A percentile compares a stretch with the other conserved stretches of the same genome.
Evolutionary conservation across 2,329 filamentous ascomycete species (phyloP).

Genomic region (Exophiala calicioides): DNA sequence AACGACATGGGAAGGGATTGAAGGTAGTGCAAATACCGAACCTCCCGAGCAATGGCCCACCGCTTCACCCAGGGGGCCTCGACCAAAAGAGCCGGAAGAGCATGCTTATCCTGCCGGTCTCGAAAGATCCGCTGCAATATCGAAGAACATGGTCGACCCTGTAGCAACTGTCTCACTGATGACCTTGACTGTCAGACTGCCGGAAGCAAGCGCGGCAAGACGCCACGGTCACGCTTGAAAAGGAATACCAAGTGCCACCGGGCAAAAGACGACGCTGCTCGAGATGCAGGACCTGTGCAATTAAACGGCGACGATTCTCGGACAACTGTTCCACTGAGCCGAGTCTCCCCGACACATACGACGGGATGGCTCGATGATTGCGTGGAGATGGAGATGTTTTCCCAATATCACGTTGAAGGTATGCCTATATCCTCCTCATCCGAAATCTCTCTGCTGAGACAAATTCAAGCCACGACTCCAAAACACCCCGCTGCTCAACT

Average conservation of each 20-base stretch:
- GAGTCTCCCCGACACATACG: constrained; percentile 4
- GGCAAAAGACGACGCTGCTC: not conserved
- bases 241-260: not conserved
- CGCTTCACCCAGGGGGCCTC: not conserved
- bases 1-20: not conserved
- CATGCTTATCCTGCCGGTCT: constrained; percentile 8
- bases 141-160: constrained; percentile 8
- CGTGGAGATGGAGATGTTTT: not conserved
- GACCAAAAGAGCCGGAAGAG: constrained; percentile 10
- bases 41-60: constrained; percentile 7
- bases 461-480: not conserved
- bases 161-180: constrained; percentile 10
- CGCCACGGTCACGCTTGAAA: not conserved
- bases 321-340: not conserved
- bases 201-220: constrained; percentile 10
- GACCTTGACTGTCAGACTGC: constrained; percentile 1
- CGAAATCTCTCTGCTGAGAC: not conserved
- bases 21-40: not conserved
- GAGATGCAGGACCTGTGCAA: not conserved
- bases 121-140: constrained; percentile 13
- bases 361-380: constrained; percentile 4
- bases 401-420: not conserved
- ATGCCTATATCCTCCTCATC: not conserved
- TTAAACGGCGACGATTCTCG: not conserved
- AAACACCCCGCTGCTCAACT: not conserved